Conservation (phyloP, 83 land plant species). For the Picea abies region DNA sequence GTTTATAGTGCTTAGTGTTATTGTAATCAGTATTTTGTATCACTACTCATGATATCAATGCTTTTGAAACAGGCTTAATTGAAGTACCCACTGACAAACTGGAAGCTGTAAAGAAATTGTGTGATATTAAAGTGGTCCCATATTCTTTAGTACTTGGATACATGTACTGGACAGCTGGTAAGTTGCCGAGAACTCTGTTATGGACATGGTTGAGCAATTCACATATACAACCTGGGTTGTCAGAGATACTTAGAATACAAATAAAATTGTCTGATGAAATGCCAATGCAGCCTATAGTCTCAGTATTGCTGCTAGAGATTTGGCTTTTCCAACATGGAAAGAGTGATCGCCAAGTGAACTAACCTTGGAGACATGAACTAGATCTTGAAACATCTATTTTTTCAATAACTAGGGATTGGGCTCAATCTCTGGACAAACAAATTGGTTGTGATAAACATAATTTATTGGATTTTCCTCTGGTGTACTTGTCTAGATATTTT, state of each 20-base stretch:
- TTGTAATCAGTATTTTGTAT: background rate
- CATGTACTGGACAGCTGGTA: slow-evolving; percentile 92
- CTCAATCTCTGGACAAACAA: background rate
- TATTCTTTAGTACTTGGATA: slow-evolving; percentile 79
- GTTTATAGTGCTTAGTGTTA: background rate
- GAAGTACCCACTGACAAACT: slow-evolving; percentile 69
- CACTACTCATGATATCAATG: background rate
- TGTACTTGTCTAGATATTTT: too few species aligned
- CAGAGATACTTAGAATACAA: background rate
- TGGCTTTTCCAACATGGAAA: background rate
- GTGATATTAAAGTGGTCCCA: slow-evolving; percentile 66
- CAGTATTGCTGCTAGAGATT: slow-evolving; percentile 5
- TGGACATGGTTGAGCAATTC: background rate
- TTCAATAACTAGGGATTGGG: background rate
- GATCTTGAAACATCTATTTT: background rate
- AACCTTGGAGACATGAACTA: background rate
- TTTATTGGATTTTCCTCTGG: background rate
- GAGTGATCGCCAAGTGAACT: background rate
- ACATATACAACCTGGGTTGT: background rate
- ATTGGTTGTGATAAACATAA: background rate
- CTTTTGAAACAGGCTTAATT: slow-evolving; percentile 47
- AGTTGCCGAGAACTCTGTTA: slow-evolving; percentile 2
- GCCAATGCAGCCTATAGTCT: background rate
- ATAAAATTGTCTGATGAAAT: background rate
- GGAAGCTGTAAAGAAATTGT: slow-evolving; percentile 47